Conservation (phyloP, 352 stramenopile species). For the Pythium periplocum region DNA sequence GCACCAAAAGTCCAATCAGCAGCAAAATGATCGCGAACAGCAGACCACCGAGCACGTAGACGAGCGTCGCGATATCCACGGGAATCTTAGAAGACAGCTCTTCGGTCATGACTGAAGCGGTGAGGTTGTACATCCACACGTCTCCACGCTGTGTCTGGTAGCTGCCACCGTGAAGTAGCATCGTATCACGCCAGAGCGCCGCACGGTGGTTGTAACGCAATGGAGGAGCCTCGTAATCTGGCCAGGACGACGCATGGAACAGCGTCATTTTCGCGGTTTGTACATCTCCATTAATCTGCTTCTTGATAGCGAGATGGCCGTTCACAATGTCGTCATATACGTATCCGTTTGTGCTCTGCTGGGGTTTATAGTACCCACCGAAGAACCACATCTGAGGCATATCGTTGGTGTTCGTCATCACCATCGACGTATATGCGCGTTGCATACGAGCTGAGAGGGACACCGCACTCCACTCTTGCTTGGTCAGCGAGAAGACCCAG, state of each 20-base stretch:
- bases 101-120: conserved; percentile 21
- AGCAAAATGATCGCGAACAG: conserved; percentile 58
- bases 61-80: conserved; percentile 54
- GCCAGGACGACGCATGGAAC: conserved; percentile 16
- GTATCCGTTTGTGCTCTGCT: conserved; percentile 49
- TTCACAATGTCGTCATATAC: conserved; percentile 63
- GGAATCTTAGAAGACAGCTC: conserved; percentile 22
- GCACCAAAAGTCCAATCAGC: conserved; percentile 51
- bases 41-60: conserved; percentile 69
- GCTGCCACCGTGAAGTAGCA: conserved; percentile 68
- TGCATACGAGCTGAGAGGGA: conserved; percentile 13
- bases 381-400: conserved; percentile 63
- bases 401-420: conserved; percentile 27
- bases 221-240: conserved; percentile 23
- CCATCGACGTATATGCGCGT: conserved; percentile 60
- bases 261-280: conserved; percentile 15
- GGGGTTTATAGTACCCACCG: conserved; percentile 57
- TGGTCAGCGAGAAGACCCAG: conserved; percentile 54
- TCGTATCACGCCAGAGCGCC: conserved; percentile 38
- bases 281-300: conserved; percentile 1
- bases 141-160: conserved; percentile 64
- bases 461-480: conserved; percentile 32
- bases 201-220: conserved; percentile 68
- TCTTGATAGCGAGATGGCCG: conserved; percentile 21
- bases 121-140: conserved; percentile 70